Base-by-base conservation (phyloP, 441 rosid species). In the Iberis amara region DNA sequence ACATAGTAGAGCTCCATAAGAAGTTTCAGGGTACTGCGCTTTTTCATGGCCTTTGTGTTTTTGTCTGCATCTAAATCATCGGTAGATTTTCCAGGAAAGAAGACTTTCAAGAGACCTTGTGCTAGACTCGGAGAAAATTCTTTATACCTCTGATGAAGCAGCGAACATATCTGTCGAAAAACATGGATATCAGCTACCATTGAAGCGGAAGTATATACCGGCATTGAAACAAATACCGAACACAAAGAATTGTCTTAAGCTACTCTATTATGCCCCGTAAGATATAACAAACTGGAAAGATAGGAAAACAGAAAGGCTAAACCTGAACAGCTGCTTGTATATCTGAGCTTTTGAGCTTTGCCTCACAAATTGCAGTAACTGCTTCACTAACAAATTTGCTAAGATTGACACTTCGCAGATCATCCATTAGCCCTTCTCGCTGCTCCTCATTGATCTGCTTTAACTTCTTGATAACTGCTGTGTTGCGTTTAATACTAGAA, bases 381-480 rank as follows among this genome's bases (percentile, higher is more conserved):
- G 96, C 97, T 76, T 94, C 95, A 66, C 95, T 89, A 11, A 89
- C 99, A 62, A 94, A 94, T 68, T 94, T 94, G 74, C 97, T 89
- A 36, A 87, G 80, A 55, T 94, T 94, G 15, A 89, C 91, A 72
- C 74, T 65, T 50, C 87, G 75, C 64, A 89, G 68, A 39, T 94
- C 99, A 63, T 94, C 99, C 94, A 87, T 76, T 46, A 94, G 65
- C 53, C 91, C 96, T 76, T 86, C 99, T 62, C 80, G 80, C 75
- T 69, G 94, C 76, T 94, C 99, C 60, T 94, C 99, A 50, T 87
- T 94, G 59, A 89, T 85, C 80, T 81, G 97, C 76, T 82, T 94
- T 59, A 94, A 69, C 64, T 94, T 94, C 70, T 94, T 94, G 35
- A 87, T 85, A 50, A 85, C 85, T 13, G 97, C 85, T 13, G 97